These are phyloP conservation scores for Fallopia convolvulus DNA, from an alignment of 148 eudicot genomes.

Conservation along the genomic window DNA sequence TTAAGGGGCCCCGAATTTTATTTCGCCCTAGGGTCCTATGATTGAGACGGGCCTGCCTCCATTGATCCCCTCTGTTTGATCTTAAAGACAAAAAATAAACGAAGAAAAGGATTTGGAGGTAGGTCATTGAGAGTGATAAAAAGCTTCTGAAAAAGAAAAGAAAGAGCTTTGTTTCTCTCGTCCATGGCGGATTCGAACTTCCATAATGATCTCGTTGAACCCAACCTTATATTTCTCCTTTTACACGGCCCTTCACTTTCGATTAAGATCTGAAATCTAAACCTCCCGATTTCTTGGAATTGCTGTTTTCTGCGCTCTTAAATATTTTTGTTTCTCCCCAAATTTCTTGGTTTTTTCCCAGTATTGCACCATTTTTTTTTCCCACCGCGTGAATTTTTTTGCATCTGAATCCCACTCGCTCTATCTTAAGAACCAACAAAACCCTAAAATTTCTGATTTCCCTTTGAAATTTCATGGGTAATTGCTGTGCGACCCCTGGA, in stretches of 20 bases:
- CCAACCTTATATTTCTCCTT: neutral
- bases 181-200: neutral
- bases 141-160: neutral
- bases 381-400: neutral
- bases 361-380: neutral
- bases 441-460: neutral
- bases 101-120: no score
- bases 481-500: conserved; percentile 15
- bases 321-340: neutral
- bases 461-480: conserved; percentile 8
- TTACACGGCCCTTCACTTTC: neutral
- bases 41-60: no score
- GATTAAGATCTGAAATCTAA: neutral
- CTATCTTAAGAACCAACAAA: neutral
- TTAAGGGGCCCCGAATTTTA: no score
- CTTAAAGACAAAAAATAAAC: neutral
- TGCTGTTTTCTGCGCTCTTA: neutral
- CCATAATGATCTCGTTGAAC: neutral
- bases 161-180: neutral
- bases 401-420: neutral
- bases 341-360: neutral
- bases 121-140: no score
- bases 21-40: no score
- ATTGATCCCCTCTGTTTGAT: neutral
- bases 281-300: conserved; percentile 1